phyloP scores from a whole-genome alignment of 2,329 filamentous ascomycete species.

The Metarhizium album region DNA sequence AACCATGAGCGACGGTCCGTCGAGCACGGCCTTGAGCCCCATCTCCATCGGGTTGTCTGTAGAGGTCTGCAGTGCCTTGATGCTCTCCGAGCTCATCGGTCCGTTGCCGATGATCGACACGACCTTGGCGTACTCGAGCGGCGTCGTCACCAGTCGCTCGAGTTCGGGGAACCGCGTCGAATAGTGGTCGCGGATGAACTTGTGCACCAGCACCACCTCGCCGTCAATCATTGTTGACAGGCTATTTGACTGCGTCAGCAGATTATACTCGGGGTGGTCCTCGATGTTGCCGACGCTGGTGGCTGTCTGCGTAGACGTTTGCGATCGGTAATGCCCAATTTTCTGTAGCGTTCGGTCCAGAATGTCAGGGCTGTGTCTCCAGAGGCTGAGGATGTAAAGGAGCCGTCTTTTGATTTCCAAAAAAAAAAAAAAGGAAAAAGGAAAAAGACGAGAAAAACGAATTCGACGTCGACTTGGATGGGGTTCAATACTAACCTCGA shows the following conservation, averaged over 20 bases:
- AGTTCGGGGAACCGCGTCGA: constrained; percentile 88
- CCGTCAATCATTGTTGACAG: constrained; percentile 87
- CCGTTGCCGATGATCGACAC: constrained; percentile 90
- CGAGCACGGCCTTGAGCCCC: constrained; percentile 69
- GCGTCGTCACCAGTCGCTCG: constrained; percentile 79
- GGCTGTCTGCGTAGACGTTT: constrained; percentile 53
- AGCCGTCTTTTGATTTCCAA: constrained; percentile 22
- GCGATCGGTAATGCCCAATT: constrained; percentile 65
- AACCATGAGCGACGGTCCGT: constrained; percentile 87
- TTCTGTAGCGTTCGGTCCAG: constrained; percentile 49
- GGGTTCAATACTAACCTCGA: constrained; percentile 56
- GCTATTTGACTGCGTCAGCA: constrained; percentile 79
- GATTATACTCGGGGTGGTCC: constrained; percentile 83
- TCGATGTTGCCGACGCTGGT: constrained; percentile 72
- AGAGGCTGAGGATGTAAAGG: constrained; percentile 53
- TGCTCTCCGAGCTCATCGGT: constrained; percentile 68
- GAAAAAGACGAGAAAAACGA: constrained; percentile 9
- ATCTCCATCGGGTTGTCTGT: constrained; percentile 68
- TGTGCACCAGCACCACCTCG: constrained; percentile 88
- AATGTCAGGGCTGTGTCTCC: constrained; percentile 58
- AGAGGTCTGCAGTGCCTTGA: constrained; percentile 67
- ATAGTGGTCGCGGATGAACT: constrained; percentile 93
- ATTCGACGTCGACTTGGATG: constrained; percentile 14
- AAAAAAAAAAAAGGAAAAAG: too few species aligned
- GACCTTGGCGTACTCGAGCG: constrained; percentile 89